These are phyloP conservation scores for Triticum turgidum DNA, from an alignment of 176 grass and related monocot species.

Conservation along the genomic window DNA sequence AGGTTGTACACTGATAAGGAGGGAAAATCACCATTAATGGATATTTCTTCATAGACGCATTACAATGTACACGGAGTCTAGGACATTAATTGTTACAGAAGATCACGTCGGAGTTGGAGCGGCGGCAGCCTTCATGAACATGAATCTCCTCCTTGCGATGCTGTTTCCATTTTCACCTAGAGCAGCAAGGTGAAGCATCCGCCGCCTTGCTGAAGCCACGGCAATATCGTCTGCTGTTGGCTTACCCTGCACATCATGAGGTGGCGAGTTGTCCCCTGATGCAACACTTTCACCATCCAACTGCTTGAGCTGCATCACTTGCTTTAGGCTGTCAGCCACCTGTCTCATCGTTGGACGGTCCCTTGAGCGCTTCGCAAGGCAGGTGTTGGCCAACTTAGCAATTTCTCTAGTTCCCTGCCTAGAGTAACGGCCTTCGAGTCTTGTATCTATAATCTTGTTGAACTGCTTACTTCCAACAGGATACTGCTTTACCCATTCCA, in stretches of 20 bases:
- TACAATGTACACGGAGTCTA: slow-evolving; percentile 18
- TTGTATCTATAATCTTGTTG: slow-evolving; percentile 57
- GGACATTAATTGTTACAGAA: slow-evolving; percentile 1
- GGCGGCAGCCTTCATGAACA: slow-evolving; percentile 46
- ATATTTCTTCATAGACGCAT: background rate
- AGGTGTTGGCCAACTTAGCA: slow-evolving; percentile 55
- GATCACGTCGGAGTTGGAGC: slow-evolving; percentile 32
- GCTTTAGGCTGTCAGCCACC: slow-evolving; percentile 47
- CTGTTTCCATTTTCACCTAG: slow-evolving; percentile 59
- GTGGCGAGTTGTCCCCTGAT: slow-evolving; percentile 24
- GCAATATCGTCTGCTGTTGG: slow-evolving; percentile 36
- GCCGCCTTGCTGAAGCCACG: slow-evolving; percentile 45
- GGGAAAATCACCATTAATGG: background rate
- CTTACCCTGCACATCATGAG: slow-evolving; percentile 18
- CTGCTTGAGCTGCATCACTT: slow-evolving; percentile 44
- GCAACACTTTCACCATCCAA: slow-evolving; percentile 33
- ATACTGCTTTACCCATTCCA: slow-evolving; percentile 74
- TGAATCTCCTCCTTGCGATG: slow-evolving; percentile 59
- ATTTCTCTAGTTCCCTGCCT: slow-evolving; percentile 46
- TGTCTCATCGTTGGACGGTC: slow-evolving; percentile 61
- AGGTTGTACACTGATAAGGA: background rate
- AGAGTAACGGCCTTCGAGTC: slow-evolving; percentile 57
- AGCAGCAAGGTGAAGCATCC: slow-evolving; percentile 77
- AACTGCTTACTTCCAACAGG: slow-evolving; percentile 43
- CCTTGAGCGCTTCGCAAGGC: slow-evolving; percentile 61